These are phyloP conservation scores for Corrigiola litoralis DNA, from an alignment of 179 eudicot genomes.

Conservation along the genomic window DNA sequence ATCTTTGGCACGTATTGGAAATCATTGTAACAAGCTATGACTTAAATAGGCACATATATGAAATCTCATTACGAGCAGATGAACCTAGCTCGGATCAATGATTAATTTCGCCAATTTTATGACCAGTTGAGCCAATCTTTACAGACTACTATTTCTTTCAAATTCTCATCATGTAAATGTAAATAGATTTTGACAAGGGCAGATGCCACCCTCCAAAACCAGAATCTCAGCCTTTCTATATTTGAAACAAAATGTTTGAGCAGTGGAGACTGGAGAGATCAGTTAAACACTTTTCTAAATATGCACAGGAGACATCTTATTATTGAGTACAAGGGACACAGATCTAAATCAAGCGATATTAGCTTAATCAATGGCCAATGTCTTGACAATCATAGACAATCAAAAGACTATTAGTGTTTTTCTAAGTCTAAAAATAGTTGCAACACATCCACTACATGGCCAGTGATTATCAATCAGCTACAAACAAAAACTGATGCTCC, in stretches of 20 bases:
- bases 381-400: slow-evolving; percentile 14
- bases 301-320: slow-evolving; percentile 11
- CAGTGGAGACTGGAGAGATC: background rate
- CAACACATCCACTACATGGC: background rate
- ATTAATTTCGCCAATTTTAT: too few relatives aligned
- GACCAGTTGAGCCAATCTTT: too few relatives aligned
- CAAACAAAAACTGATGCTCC: background rate
- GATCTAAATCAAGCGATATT: slow-evolving; percentile 20
- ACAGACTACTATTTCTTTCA: too few relatives aligned
- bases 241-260: slow-evolving; percentile 5
- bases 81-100: too few relatives aligned
- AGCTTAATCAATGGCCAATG: slow-evolving; percentile 19
- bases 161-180: slow-evolving; percentile 6
- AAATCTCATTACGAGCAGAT: too few relatives aligned
- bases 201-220: slow-evolving; percentile 12
- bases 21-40: too few relatives aligned
- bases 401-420: background rate
- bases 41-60: too few relatives aligned
- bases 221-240: slow-evolving; percentile 5
- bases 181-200: slow-evolving; percentile 3
- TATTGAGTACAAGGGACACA: slow-evolving; percentile 12
- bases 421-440: background rate
- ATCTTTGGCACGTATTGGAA: too few relatives aligned
- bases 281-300: slow-evolving; percentile 7
- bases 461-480: background rate